These are phyloP conservation scores for Fraxinus cuspidata DNA, from an alignment of 257 asterid genomes.

Conservation along the genomic window DNA sequence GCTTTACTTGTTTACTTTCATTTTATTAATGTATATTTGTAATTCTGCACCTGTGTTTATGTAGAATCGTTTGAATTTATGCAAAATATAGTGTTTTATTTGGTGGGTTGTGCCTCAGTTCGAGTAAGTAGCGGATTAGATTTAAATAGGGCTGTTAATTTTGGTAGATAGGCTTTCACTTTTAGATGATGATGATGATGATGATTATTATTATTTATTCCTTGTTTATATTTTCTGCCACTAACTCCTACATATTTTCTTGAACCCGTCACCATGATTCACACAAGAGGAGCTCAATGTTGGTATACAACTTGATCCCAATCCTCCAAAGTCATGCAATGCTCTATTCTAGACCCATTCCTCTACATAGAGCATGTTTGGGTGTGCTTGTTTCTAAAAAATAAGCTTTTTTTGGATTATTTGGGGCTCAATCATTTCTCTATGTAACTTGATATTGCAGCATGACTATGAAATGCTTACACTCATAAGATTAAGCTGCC, in stretches of 20 bases:
- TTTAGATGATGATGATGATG: too few species aligned
- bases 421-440: not conserved
- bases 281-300: not conserved
- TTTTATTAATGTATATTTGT: not conserved
- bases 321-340: not conserved
- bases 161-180: not conserved
- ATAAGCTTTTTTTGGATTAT: not conserved
- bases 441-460: not conserved
- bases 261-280: not conserved
- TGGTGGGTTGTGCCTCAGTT: not conserved
- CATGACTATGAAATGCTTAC: not conserved
- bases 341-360: not conserved
- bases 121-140: not conserved
- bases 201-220: too few species aligned
- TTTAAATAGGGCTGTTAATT: not conserved
- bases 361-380: too few species aligned
- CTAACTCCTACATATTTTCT: not conserved
- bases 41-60: not conserved
- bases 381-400: not conserved
- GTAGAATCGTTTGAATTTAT: conserved; percentile 2
- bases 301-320: too few species aligned
- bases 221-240: not conserved
- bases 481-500: not conserved
- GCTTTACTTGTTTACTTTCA: not conserved
- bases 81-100: not conserved